Evolutionary conservation across 352 stramenopile genomes (phyloP), one percentile per base, ranked within the genome.

Genomic region (Globisporangium uncinulatum): DNA sequence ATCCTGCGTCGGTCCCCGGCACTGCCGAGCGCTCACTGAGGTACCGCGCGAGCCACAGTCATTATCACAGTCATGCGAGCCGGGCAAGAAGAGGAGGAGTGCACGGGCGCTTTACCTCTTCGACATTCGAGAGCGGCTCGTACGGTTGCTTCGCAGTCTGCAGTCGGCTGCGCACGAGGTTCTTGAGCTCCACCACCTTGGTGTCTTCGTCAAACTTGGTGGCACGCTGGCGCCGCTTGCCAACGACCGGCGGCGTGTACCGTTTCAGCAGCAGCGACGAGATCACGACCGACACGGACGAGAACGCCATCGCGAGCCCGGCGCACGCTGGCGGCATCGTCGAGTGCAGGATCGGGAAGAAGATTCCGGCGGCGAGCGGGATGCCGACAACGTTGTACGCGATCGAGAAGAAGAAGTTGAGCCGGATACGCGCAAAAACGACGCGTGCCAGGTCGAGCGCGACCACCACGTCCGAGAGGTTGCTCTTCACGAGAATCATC

Each of bases 381-480:
- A 96, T 95, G 8, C 81, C 79, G 1, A 95, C 39, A 15, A 86
- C 62, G 64, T 96, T 96, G 79, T 96, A 96, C 37, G 81, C 73
- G 60, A 96, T 76, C 47, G 86, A 92, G 53, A 89, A 93, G 67
- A 94, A 89, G 42, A 94, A 90, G 65, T 96, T 96, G 37, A 95
- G 62, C 31, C 76, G 74, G 67, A 96, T 96, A 50, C 87, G 87
- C 45, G 58, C 71, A 61, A 94, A 94, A 42, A 92, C 81, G 13
- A 84, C 76, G 20, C 82, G 86, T 41, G 87, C 83, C 6, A 96
- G 69, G 55, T 95, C 79, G 39, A 95, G 55, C 0, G 87, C 87
- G 14, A 90, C 80, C 19, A 95, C 78, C n/a, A 96, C 84, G 43
- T 95, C 87, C 4, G 63, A 74, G 39, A 96, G 57, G 29, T 89